Conservation (phyloP, 169 alveolate genomes). For the Eimeria sp. region DNA sequence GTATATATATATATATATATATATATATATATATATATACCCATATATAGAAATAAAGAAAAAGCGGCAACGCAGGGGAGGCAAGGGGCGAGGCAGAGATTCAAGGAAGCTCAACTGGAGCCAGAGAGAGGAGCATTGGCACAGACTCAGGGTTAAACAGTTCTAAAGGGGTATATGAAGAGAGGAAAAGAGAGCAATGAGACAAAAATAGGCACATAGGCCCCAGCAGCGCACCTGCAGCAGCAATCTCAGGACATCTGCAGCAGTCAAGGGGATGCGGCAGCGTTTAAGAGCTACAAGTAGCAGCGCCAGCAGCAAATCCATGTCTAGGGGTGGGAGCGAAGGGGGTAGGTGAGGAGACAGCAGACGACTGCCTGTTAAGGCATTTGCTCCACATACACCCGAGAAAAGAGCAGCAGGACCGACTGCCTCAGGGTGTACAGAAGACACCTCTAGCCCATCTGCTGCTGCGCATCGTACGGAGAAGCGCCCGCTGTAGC, state of each 20-base stretch:
- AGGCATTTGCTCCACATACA: background rate
- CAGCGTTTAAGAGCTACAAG: conserved; percentile 50
- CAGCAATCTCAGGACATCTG: conserved; percentile 56
- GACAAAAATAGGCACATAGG: background rate
- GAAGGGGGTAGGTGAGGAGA: conserved; percentile 35
- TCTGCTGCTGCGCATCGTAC: conserved; percentile 20
- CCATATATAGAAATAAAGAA: too few relatives aligned
- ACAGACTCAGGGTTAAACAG: background rate
- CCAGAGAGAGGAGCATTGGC: background rate
- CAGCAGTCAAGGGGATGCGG: conserved; percentile 57
- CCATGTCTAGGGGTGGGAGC: conserved; percentile 39
- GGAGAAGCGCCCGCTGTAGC: conserved; percentile 62
- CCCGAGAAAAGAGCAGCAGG: background rate
- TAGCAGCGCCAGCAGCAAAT: conserved; percentile 51
- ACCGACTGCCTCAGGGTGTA: conserved; percentile 52
- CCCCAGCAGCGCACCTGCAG: conserved; percentile 23
- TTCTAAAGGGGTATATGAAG: background rate
- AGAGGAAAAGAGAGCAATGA: background rate
- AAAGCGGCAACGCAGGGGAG: background rate
- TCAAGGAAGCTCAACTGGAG: background rate
- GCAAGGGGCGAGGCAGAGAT: too few relatives aligned
- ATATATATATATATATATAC: too few relatives aligned
- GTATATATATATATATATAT: too few relatives aligned
- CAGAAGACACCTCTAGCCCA: conserved; percentile 36
- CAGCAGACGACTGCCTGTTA: conserved; percentile 37